These are phyloP conservation scores for Eucalyptus caleyi DNA, from an alignment of 345 rosid genomes.

Conservation along the genomic window DNA sequence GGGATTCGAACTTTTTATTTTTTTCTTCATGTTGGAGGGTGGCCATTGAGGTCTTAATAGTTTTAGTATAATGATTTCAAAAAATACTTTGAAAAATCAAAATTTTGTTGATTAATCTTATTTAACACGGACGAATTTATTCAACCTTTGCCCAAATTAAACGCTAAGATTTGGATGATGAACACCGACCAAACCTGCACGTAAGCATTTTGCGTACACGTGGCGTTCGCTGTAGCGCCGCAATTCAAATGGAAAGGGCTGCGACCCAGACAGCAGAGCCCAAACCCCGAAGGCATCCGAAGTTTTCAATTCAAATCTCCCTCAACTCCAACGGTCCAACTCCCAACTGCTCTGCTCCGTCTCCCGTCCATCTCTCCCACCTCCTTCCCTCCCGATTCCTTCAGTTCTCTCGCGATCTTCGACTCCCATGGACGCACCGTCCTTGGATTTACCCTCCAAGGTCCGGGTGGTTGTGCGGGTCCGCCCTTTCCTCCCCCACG, in stretches of 20 bases:
- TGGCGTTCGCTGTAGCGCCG: neutral
- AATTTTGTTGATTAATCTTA: neutral
- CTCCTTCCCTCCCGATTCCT: neutral
- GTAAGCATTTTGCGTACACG: neutral
- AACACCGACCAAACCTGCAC: neutral
- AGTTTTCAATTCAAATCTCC: neutral
- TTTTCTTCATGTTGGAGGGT: too few relatives aligned
- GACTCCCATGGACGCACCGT: neutral
- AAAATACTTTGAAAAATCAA: neutral
- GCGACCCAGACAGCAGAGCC: neutral
- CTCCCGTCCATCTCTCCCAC: neutral
- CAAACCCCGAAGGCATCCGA: neutral
- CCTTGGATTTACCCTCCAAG: constrained; percentile 12
- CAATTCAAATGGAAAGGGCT: neutral
- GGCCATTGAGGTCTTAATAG: rapidly evolving
- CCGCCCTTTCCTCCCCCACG: constrained; percentile 62
- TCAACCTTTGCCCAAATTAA: neutral
- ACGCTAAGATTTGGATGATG: neutral
- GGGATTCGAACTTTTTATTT: rapidly evolving
- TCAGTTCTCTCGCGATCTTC: neutral
- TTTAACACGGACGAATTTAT: neutral
- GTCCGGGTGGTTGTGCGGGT: constrained; percentile 61
- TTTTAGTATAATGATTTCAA: neutral
- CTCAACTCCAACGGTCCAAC: neutral
- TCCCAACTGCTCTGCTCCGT: neutral